Conservation (phyloP, 148 eudicot genomes). For the Heliosperma pusillum region DNA sequence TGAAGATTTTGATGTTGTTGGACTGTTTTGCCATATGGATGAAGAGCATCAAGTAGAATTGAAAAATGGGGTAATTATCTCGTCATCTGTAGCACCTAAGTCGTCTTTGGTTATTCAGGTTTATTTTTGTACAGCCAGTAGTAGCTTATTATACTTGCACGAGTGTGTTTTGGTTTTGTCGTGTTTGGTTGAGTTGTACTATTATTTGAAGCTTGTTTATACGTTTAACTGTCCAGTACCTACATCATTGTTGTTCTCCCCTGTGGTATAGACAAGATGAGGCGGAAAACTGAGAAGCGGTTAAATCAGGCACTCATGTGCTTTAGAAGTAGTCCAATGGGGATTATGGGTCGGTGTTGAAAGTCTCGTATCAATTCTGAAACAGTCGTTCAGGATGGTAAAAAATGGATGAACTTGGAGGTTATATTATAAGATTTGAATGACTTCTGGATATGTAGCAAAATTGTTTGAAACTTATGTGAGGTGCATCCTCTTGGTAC, state of each 20-base stretch:
- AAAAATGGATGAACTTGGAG: too few relatives aligned
- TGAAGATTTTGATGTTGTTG: slow-evolving; percentile 84
- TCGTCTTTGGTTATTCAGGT: not conserved
- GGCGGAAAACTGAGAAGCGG: not conserved
- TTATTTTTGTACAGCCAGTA: not conserved
- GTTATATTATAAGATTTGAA: too few relatives aligned
- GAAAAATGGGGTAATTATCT: slow-evolving; percentile 66
- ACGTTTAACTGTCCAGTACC: not conserved
- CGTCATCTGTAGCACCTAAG: not conserved
- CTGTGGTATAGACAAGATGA: not conserved
- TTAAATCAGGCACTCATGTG: too few relatives aligned
- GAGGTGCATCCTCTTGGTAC: too few relatives aligned
- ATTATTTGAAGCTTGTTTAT: not conserved
- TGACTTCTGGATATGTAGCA: too few relatives aligned
- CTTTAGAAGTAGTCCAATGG: too few relatives aligned
- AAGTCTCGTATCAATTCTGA: too few relatives aligned
- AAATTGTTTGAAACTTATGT: too few relatives aligned
- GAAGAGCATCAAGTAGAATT: slow-evolving; percentile 79
- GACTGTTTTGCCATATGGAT: slow-evolving; percentile 88
- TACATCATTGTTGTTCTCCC: not conserved
- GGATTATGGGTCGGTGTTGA: too few relatives aligned
- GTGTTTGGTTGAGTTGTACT: not conserved
- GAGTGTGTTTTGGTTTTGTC: not conserved
- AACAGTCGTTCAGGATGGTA: too few relatives aligned
- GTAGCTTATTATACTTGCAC: not conserved